Percentiles rank a stretch among this genome's conserved stretches.
phyloP scores from a whole-genome alignment of 2,329 filamentous ascomycete genomes.

The Gremmenia infestans region DNA sequence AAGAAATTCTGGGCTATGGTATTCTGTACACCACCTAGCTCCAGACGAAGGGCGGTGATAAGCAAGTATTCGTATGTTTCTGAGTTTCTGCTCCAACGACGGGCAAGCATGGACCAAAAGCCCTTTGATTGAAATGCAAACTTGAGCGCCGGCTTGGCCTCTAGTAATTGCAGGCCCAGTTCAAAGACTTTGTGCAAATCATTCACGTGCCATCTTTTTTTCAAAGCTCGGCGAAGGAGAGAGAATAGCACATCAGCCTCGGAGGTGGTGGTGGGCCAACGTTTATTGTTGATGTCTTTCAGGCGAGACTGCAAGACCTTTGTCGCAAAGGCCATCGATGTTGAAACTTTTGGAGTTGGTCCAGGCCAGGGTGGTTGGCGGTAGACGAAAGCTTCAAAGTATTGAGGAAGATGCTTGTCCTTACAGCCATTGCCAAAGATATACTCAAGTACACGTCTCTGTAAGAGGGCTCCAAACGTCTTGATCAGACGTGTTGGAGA shows the following conservation, averaged over 20 bases:
- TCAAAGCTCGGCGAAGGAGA: slow-evolving; percentile 6
- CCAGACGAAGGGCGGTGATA: slow-evolving; percentile 6
- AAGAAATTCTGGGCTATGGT: slow-evolving; percentile 5
- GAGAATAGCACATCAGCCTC: slow-evolving; percentile 9
- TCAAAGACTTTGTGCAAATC: slow-evolving; percentile 6
- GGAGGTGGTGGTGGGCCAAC: slow-evolving; percentile 2
- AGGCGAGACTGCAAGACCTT: slow-evolving; percentile 10
- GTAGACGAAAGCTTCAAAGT: slow-evolving; percentile 8
- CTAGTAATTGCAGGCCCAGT: slow-evolving; percentile 10
- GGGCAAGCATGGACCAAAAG: slow-evolving; percentile 7
- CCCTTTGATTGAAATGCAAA: not conserved
- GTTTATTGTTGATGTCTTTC: slow-evolving; percentile 5
- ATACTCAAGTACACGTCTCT: slow-evolving; percentile 5
- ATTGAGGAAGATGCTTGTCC: slow-evolving; percentile 3
- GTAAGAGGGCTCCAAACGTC: slow-evolving; percentile 5
- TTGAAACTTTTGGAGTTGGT: slow-evolving; percentile 5
- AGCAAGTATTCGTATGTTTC: slow-evolving; percentile 7
- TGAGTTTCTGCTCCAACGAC: slow-evolving; percentile 7
- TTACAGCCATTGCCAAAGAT: slow-evolving; percentile 3
- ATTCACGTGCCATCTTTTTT: slow-evolving; percentile 1
- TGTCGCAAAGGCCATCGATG: slow-evolving; percentile 14
- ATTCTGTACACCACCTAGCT: slow-evolving; percentile 3
- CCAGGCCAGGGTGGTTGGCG: slow-evolving; percentile 2
- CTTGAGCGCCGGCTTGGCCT: slow-evolving; percentile 5
- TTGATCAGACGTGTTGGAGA: slow-evolving; percentile 1